Percentiles rank a stretch among this genome's conserved stretches.
phyloP scores from a whole-genome alignment of 768 basidiomycete species.

The Naganishia kalamii region DNA sequence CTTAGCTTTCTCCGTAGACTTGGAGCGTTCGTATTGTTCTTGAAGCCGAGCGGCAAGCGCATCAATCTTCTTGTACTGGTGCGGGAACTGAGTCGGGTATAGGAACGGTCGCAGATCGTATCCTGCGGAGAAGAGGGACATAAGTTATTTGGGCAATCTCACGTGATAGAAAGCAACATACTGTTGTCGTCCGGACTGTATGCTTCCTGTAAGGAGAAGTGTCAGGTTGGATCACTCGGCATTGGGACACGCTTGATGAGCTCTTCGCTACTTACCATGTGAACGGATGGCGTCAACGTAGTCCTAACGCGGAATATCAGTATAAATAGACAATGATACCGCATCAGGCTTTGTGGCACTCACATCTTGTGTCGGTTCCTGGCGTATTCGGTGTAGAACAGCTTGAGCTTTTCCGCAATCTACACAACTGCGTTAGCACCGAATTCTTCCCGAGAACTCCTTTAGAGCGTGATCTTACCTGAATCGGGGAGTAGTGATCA shows the following conservation, averaged over 20 bases:
- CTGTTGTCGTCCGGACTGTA: slow-evolving; percentile 96
- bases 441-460: background rate
- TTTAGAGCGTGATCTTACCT: slow-evolving; percentile 53
- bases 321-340: too few species aligned
- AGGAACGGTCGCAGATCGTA: slow-evolving; percentile 95
- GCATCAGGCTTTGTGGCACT: slow-evolving; percentile 40
- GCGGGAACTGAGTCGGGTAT: slow-evolving; percentile 88
- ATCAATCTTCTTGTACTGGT: slow-evolving; percentile 96
- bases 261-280: slow-evolving; percentile 42
- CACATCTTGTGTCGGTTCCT: slow-evolving; percentile 97
- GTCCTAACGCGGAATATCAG: slow-evolving; percentile 33
- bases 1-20: slow-evolving; percentile 13
- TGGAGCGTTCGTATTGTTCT: slow-evolving; percentile 27
- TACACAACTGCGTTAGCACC: slow-evolving; percentile 37
- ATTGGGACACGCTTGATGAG: background rate
- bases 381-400: slow-evolving; percentile 94
- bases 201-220: slow-evolving; percentile 59
- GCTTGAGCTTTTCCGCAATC: slow-evolving; percentile 96
- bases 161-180: slow-evolving; percentile 47
- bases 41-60: slow-evolving; percentile 69
- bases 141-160: background rate
- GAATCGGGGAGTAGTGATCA: slow-evolving; percentile 66
- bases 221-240: background rate
- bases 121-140: slow-evolving; percentile 51
- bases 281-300: slow-evolving; percentile 37